Conservation (phyloP, 2,329 filamentous ascomycete species). For the Colletotrichum siamense region DNA sequence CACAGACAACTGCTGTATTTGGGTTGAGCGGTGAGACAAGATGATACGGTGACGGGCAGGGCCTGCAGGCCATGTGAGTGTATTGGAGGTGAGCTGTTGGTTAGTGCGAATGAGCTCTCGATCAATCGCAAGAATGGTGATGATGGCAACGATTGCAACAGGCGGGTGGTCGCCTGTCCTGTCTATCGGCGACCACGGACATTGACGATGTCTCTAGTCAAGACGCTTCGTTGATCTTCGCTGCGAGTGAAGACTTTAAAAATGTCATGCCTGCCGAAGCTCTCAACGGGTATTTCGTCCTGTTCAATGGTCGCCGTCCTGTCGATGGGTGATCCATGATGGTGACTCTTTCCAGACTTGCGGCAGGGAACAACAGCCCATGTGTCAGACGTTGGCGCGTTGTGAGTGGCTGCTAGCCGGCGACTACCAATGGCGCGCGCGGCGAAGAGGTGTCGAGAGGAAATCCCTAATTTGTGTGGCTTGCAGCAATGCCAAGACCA, state of each 20-base stretch:
- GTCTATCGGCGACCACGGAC: not conserved
- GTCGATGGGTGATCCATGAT: conserved; percentile 9
- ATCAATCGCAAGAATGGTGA: not conserved
- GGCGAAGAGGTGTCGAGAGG: not conserved
- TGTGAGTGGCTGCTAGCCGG: not conserved
- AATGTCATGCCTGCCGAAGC: not conserved
- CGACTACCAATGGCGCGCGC: not conserved
- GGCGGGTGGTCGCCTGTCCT: not conserved
- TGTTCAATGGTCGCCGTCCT: not conserved
- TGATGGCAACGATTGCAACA: not conserved
- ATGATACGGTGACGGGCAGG: conserved; percentile 6
- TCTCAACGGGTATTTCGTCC: not conserved
- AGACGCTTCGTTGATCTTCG: not conserved
- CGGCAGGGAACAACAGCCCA: not conserved
- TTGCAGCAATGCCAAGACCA: conserved; percentile 4
- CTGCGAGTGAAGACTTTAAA: not conserved
- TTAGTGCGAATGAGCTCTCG: not conserved
- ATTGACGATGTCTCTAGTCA: not conserved
- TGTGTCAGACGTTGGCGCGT: not conserved
- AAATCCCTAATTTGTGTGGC: not conserved
- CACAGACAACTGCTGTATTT: not conserved
- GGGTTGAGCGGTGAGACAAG: conserved; percentile 1
- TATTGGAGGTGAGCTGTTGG: not conserved
- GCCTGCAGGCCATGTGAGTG: not conserved
- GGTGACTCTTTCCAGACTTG: not conserved